Evolutionary conservation across 305 asterid genomes (phyloP), one percentile per base, ranked within the genome.

Genomic region (Fraxinus greggii): DNA sequence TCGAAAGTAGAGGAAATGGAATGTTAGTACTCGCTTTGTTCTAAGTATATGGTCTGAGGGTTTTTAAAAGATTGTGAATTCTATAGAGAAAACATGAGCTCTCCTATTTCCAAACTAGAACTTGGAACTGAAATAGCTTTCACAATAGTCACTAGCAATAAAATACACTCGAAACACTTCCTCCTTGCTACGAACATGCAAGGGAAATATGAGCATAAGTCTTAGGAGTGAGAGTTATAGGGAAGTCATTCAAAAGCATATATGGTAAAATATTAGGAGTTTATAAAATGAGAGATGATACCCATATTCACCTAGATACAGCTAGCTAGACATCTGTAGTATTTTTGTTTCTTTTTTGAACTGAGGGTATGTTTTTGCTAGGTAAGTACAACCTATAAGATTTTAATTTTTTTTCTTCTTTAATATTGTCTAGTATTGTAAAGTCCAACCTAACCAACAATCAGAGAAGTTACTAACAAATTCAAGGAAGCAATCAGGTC

Each of bases 401-500:
- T 23, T 63, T 9, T 63, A 9, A 63, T 33, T 0, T 24, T 61
- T 51, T 61, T 61, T 61, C 5, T 61, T 63, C 33, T 63, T 63
- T 63, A 24, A 63, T 63, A 63, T 15, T 26, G 31, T 3, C 32
- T 6, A 10, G 0, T 61, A 24, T 61, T 59, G 29, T 8, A 6
- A 59, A 7, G 28, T 63, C 17, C 7, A 61, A 13, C 72, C 33
- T 59, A 59, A 2, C 17, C 21, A 24, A 24, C 36, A 65, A 65
- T 1, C 35, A 65, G n/a, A 65, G 74, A 4, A 76, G 81, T 73
- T 81, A 88, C 99, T 91, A 83, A 96, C 99, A 96, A 77, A 24
- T 83, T 83, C 85, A 96, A 86, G 67, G 99, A 94, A 69, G 98
- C 97, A 81, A 93, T 86, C 31, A 96, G 88, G 87, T 96, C 99